phyloP scores from a whole-genome alignment of 345 rosid species.

The Eucalyptus sp. region DNA sequence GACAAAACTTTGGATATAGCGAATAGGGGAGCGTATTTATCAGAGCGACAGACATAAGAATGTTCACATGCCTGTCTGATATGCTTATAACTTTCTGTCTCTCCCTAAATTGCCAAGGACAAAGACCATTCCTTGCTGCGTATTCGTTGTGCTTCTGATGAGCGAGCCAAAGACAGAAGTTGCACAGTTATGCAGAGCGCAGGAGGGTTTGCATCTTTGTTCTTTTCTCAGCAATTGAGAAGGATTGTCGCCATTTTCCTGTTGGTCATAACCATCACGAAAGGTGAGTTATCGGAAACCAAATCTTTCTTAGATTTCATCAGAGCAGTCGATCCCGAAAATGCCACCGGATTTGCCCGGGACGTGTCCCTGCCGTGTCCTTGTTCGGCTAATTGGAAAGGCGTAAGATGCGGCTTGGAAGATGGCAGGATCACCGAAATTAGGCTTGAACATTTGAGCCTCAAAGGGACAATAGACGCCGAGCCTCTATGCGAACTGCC shows the following conservation, averaged over 20 bases:
- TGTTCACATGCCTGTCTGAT: neutral
- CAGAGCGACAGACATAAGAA: neutral
- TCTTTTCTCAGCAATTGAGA: neutral
- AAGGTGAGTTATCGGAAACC: slow-evolving; percentile 16
- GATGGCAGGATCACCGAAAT: slow-evolving; percentile 11
- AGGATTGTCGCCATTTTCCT: neutral
- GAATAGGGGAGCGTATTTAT: slow-evolving; percentile 7
- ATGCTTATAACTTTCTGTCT: neutral
- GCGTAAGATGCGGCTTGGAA: slow-evolving; percentile 12
- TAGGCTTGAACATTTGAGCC: slow-evolving; percentile 22
- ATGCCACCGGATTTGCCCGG: neutral
- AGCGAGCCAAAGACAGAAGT: neutral
- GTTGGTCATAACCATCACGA: neutral
- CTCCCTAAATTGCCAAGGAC: neutral
- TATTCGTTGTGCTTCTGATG: neutral
- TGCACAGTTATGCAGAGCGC: slow-evolving; percentile 2
- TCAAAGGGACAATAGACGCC: slow-evolving; percentile 27
- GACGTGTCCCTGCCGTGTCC: slow-evolving; percentile 3
- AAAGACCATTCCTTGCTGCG: neutral
- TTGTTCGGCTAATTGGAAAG: slow-evolving; percentile 2
- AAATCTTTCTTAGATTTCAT: slow-evolving; percentile 15
- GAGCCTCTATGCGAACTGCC: slow-evolving; percentile 20
- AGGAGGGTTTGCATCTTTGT: neutral
- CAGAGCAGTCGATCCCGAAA: slow-evolving; percentile 20
- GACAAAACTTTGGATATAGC: slow-evolving; percentile 11